Evolutionary conservation across 306 rosid genomes (phyloP).

Genomic region (Ziziphus jujuba): DNA sequence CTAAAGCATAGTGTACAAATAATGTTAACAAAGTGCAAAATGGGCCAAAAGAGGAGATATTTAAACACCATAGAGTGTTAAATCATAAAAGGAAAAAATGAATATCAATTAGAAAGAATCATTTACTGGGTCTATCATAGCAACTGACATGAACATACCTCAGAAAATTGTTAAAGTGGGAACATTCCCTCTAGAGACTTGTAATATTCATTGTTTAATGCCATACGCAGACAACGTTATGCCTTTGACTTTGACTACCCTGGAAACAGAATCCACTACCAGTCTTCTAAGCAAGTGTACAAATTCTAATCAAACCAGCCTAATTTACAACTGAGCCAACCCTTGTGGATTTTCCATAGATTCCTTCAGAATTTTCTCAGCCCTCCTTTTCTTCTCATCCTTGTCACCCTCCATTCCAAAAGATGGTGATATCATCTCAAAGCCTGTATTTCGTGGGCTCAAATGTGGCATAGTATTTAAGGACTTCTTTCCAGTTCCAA

Average conservation of each 20-base stretch:
- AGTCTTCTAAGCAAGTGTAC: slow-evolving; percentile 71
- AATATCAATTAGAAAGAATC: slow-evolving; percentile 53
- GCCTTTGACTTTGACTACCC: slow-evolving; percentile 45
- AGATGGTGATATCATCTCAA: slow-evolving; percentile 42
- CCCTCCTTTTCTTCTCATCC: slow-evolving; percentile 76
- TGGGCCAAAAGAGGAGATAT: background rate
- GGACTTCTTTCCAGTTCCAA: slow-evolving; percentile 58
- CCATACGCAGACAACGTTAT: slow-evolving; percentile 47
- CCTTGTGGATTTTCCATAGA: slow-evolving; percentile 69
- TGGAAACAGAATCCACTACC: slow-evolving; percentile 57
- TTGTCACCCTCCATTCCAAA: slow-evolving; percentile 57
- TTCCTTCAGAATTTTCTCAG: slow-evolving; percentile 75
- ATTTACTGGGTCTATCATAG: slow-evolving; percentile 41
- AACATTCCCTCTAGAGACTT: slow-evolving; percentile 46
- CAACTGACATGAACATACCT: slow-evolving; percentile 72
- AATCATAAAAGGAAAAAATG: slow-evolving; percentile 20
- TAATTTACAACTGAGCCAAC: slow-evolving; percentile 73
- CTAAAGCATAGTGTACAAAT: background rate
- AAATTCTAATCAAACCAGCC: slow-evolving; percentile 52
- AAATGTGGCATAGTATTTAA: slow-evolving; percentile 43
- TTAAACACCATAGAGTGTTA: slow-evolving; percentile 8
- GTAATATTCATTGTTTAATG: slow-evolving; percentile 55
- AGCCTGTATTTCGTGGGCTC: slow-evolving; percentile 41
- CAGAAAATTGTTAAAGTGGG: slow-evolving; percentile 50
- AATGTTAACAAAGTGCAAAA: background rate